Conservation (phyloP, 2,329 filamentous ascomycete genomes). For the Eutypa lata region DNA sequence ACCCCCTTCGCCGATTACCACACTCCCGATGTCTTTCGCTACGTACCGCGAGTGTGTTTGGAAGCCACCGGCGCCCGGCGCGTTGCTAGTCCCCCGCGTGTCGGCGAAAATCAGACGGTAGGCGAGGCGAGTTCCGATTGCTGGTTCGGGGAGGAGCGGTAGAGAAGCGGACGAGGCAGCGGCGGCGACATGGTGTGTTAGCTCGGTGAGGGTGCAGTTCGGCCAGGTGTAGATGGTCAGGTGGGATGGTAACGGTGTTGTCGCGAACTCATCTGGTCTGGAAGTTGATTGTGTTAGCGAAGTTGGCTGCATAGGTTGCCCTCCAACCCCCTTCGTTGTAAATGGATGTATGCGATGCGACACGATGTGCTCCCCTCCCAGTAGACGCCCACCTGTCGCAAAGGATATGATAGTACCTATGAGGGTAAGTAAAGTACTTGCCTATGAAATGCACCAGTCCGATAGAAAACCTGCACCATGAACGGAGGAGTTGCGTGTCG, state of each 20-base stretch:
- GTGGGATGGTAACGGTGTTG: constrained; percentile 58
- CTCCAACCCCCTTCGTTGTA: background rate
- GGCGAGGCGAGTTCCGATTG: constrained; percentile 78
- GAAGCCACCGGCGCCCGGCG: background rate
- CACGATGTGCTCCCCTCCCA: background rate
- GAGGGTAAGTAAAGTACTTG: constrained; percentile 27
- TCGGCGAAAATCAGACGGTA: constrained; percentile 88
- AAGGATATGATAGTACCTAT: background rate
- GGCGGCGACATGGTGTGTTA: constrained; percentile 72
- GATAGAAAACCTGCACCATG: constrained; percentile 82
- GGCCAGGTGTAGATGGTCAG: constrained; percentile 85
- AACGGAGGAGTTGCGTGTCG: constrained; percentile 75
- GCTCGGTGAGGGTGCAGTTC: constrained; percentile 75
- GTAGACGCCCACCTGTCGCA: background rate
- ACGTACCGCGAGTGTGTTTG: constrained; percentile 57
- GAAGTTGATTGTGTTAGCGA: background rate
- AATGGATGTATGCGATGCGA: background rate
- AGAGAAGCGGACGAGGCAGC: constrained; percentile 50
- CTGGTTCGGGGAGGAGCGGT: constrained; percentile 66
- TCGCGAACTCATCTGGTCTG: constrained; percentile 69
- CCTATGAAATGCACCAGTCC: constrained; percentile 70
- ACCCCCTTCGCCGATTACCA: constrained; percentile 67
- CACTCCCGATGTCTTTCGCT: constrained; percentile 77
- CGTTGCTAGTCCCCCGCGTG: constrained; percentile 36
- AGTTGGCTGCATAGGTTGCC: constrained; percentile 10